These are phyloP conservation scores for Nepenthes alata DNA, from an alignment of 179 eudicot genomes.

Conservation along the genomic window DNA sequence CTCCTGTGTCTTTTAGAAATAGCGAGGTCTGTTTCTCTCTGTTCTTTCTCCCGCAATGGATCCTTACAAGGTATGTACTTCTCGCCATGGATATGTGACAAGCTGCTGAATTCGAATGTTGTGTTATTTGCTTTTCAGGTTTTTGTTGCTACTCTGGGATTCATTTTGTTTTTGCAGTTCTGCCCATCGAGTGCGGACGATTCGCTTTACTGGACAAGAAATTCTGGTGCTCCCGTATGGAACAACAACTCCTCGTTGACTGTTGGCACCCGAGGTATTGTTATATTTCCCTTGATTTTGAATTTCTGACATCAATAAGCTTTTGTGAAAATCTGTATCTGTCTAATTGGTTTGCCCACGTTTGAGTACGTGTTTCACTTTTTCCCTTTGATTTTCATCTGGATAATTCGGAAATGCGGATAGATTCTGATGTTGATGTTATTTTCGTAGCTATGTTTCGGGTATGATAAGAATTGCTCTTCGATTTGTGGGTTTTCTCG, in stretches of 20 bases:
- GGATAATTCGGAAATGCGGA: too few relatives aligned
- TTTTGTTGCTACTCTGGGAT: background rate
- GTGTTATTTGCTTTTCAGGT: background rate
- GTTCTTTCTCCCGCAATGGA: constrained; percentile 30
- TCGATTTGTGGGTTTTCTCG: too few relatives aligned
- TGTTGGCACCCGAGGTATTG: constrained; percentile 73
- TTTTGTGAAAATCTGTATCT: too few relatives aligned
- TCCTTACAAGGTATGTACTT: constrained; percentile 42
- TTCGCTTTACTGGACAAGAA: constrained; percentile 67
- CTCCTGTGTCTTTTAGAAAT: too few relatives aligned
- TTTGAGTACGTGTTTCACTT: too few relatives aligned
- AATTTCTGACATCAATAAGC: too few relatives aligned
- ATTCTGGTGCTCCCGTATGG: constrained; percentile 87
- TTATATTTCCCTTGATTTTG: background rate
- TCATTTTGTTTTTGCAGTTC: constrained; percentile 29
- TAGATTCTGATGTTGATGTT: too few relatives aligned
- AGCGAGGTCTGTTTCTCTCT: background rate
- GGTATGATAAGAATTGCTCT: too few relatives aligned
- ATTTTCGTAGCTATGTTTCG: too few relatives aligned
- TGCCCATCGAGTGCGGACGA: constrained; percentile 76
- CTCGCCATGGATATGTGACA: background rate
- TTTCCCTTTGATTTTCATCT: too few relatives aligned
- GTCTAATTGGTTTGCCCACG: too few relatives aligned
- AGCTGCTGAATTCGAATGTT: background rate
- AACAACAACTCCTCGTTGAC: constrained; percentile 81